Base-by-base conservation (phyloP, 1,284 basidiomycete species). In the Macrocystidia cucumis region DNA sequence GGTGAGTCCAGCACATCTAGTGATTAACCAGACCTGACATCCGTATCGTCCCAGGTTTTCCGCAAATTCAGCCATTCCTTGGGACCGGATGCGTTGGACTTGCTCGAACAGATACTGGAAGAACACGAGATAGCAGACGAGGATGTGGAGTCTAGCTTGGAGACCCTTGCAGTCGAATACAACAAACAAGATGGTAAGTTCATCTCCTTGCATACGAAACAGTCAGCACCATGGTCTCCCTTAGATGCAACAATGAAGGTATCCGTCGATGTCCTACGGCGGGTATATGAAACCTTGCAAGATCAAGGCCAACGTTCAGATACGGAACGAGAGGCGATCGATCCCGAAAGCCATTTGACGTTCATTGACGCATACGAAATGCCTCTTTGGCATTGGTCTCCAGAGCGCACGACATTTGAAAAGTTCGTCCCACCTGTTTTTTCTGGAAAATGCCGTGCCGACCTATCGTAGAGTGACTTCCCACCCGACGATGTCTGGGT, bases 361-460 rank as follows among this genome's bases (percentile, higher is more conserved):
- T 69, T 98, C 39, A 67, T 98, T 22, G 80, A 96, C 54, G 83
- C 93, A 7, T 97, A 93, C 48, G 84, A 92, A 23, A 96, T 98
- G 89, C 95, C 95, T 0, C 65, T 80, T 6, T 88, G 91, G 75
- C 74, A 81, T 47, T 98, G 91, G 76, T 91, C 91, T 22, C 65
- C 71, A 14, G 83, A 92, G 47, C 68, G 89, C 41, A 83, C 82
- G 34, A 79, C 84, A 1, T 96, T 95, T 49, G 87, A 90, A 48
- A 81, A 74, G 89, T 89, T 30, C 5, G 4, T 30, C 17, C 5
- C 44, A 17, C 38, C 37, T 24, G 9, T 24, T 22, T 32, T 20
- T 2, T 9, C 18, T 11, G 9, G 13, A 3, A 18, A 19, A 9
- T 20, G 5, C 12, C 17, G 7, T 12, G n/a, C 39, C 12, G 44